Evolutionary conservation across 164 flowering plant species (phyloP).

Genomic region (Stephania cephalantha): DNA sequence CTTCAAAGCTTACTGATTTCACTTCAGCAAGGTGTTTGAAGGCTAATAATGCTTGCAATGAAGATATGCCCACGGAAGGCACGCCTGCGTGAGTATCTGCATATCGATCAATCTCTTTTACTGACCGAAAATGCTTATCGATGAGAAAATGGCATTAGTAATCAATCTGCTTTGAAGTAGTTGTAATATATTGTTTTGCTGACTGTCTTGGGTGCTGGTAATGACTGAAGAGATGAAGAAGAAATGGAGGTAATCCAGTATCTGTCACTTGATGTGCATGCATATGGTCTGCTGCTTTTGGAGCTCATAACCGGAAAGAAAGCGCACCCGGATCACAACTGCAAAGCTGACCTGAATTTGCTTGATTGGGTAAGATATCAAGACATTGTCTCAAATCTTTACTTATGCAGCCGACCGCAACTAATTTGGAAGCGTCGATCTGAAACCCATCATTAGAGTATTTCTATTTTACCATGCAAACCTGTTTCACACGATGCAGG

Average conservation of each 20-base stretch:
- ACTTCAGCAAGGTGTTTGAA: conserved; percentile 27
- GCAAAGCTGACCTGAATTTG: conserved; percentile 16
- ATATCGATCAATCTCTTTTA: neutral
- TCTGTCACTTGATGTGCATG: conserved; percentile 27
- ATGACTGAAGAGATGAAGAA: conserved; percentile 15
- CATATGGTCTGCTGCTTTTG: conserved; percentile 35
- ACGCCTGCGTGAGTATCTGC: conserved; percentile 20
- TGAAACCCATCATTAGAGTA: neutral
- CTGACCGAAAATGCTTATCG: too few species aligned
- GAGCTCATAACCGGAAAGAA: conserved; percentile 40
- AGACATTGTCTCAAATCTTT: too few species aligned
- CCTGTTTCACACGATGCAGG: conserved; percentile 21
- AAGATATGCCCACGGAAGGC: conserved; percentile 8
- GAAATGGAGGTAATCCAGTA: conserved; percentile 15
- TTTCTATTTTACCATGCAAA: neutral
- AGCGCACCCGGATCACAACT: neutral
- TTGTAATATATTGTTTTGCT: neutral
- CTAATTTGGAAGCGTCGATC: too few species aligned
- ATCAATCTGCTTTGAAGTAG: too few species aligned
- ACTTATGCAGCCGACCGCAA: too few species aligned
- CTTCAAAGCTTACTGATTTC: conserved; percentile 30
- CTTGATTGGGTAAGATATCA: conserved; percentile 30
- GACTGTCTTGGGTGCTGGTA: neutral
- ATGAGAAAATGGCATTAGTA: too few species aligned
- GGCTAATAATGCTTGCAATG: conserved; percentile 8